Conservation (phyloP, 768 basidiomycete genomes). For the Russula emetica region DNA sequence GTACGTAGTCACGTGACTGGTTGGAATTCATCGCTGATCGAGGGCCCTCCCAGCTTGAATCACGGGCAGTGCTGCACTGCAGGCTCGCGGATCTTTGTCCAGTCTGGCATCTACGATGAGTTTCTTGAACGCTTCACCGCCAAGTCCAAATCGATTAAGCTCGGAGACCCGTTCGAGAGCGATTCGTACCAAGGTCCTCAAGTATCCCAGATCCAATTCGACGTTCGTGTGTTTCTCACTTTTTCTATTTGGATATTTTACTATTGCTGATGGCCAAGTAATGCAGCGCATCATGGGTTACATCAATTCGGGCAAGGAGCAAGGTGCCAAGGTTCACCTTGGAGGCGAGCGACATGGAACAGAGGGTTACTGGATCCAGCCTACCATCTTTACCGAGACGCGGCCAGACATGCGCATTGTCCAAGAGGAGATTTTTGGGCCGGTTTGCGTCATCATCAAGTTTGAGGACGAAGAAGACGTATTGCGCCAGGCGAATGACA, state of each 20-base stretch:
- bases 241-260: neutral
- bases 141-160: constrained; percentile 49
- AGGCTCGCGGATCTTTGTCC: constrained; percentile 79
- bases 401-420: constrained; percentile 55
- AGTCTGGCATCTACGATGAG: constrained; percentile 71
- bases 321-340: constrained; percentile 54
- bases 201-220: constrained; percentile 69
- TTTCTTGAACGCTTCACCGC: constrained; percentile 60
- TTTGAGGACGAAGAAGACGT: constrained; percentile 64
- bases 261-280: neutral
- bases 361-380: constrained; percentile 60
- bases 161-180: constrained; percentile 66
- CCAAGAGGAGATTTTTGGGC: constrained; percentile 61
- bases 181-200: constrained; percentile 72
- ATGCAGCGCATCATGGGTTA: constrained; percentile 54
- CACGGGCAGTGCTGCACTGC: constrained; percentile 78
- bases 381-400: constrained; percentile 59
- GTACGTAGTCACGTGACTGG: constrained; percentile 34
- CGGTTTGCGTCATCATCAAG: constrained; percentile 63
- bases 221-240: constrained; percentile 48
- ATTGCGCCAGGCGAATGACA: constrained; percentile 76
- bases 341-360: constrained; percentile 52
- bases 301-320: constrained; percentile 54
- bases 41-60: constrained; percentile 46
- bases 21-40: neutral